Evolutionary conservation across 2,329 filamentous ascomycete species (phyloP).

Genomic region (Aspergillus pseudotamarii): DNA sequence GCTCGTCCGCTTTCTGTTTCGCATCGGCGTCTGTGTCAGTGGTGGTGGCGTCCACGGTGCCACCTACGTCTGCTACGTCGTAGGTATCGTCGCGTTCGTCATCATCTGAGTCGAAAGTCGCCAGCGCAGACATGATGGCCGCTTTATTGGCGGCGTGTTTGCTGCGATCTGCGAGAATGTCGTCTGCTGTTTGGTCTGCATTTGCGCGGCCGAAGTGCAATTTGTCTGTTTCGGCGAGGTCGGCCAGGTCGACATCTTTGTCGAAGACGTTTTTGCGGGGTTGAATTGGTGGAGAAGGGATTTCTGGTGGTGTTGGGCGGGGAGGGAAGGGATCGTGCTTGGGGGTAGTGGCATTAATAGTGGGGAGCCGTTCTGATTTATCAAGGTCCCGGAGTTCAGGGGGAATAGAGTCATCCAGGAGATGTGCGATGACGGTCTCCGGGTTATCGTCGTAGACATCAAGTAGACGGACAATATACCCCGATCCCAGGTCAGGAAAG

Average conservation of each 20-base stretch:
- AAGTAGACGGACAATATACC: conserved; percentile 76
- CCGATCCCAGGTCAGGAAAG: conserved; percentile 83
- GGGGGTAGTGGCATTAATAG: conserved; percentile 53
- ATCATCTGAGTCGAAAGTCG: conserved; percentile 88
- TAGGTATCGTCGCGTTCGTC: conserved; percentile 98
- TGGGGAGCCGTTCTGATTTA: conserved; percentile 58
- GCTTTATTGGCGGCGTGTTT: conserved; percentile 71
- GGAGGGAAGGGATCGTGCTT: conserved; percentile 58
- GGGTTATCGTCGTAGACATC: conserved; percentile 77
- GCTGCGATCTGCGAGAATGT: conserved; percentile 67
- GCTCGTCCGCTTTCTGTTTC: conserved; percentile 44
- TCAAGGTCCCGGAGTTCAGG: conserved; percentile 66
- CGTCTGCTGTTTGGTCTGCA: conserved; percentile 67
- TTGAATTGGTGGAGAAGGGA: conserved; percentile 25
- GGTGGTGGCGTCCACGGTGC: conserved; percentile 70
- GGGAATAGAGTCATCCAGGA: conserved; percentile 77
- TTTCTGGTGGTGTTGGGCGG: conserved; percentile 42
- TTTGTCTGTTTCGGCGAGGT: conserved; percentile 69
- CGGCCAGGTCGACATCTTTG: conserved; percentile 72
- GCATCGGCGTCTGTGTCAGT: conserved; percentile 51
- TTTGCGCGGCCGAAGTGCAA: conserved; percentile 77
- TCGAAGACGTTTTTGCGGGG: conserved; percentile 74
- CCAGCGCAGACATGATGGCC: conserved; percentile 83
- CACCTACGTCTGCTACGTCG: conserved; percentile 87
- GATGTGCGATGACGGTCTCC: conserved; percentile 77